A percentile compares a stretch with the other conserved stretches of the same genome.
Evolutionary conservation across 805 yeast species (phyloP).

Genomic region (Yarrowia bubula): DNA sequence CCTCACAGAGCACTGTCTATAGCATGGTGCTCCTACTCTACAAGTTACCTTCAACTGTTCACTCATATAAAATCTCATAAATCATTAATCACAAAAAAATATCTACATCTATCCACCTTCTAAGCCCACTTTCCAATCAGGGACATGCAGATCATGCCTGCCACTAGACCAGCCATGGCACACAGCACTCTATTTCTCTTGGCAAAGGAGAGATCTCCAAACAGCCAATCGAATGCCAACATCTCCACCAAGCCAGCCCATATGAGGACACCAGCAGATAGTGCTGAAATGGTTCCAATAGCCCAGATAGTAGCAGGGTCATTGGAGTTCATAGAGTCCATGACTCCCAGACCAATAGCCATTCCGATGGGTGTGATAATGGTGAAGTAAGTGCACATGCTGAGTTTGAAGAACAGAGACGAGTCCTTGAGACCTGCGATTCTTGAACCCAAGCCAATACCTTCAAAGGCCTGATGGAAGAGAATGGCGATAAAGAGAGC

Average conservation of each 20-base stretch:
- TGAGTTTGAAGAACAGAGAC: constrained; percentile 40
- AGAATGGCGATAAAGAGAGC: constrained; percentile 56
- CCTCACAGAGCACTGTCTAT: too few relatives aligned
- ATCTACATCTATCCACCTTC: background rate
- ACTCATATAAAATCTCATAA: background rate
- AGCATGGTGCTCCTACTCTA: too few relatives aligned
- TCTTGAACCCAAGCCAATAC: constrained; percentile 74
- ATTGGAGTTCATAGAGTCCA: constrained; percentile 59
- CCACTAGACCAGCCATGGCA: constrained; percentile 57
- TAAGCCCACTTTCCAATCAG: constrained; percentile 72
- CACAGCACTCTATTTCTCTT: constrained; percentile 51
- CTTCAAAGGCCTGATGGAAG: constrained; percentile 77
- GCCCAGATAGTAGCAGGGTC: constrained; percentile 59
- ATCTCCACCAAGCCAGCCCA: constrained; percentile 72
- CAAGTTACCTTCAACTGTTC: background rate
- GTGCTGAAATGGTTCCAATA: constrained; percentile 66
- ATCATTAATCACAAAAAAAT: background rate
- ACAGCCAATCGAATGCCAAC: constrained; percentile 68
- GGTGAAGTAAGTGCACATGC: constrained; percentile 48
- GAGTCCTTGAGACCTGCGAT: constrained; percentile 54
- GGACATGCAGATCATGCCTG: constrained; percentile 63
- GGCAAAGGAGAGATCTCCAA: constrained; percentile 61
- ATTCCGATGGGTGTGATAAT: constrained; percentile 66
- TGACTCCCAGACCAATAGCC: constrained; percentile 72
- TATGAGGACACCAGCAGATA: constrained; percentile 69